phyloP scores from a whole-genome alignment of 441 rosid species.

The Aquilaria agallochum region DNA sequence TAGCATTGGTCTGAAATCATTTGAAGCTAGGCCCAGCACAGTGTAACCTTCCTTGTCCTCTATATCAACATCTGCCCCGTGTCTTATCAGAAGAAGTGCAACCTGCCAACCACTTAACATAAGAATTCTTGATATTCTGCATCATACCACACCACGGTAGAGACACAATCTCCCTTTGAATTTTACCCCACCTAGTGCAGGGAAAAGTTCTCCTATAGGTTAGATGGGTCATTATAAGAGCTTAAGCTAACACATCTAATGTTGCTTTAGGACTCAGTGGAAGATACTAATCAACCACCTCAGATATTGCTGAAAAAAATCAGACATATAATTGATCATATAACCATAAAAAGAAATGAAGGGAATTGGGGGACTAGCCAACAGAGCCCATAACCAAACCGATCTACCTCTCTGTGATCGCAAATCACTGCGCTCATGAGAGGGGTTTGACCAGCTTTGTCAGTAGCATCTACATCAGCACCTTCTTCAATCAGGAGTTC shows the following conservation, averaged over 20 bases:
- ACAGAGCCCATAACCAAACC: neutral
- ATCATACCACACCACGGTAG: too few relatives aligned
- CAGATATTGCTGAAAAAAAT: too few relatives aligned
- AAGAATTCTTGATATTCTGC: neutral
- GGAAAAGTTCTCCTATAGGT: neutral
- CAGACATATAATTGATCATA: too few relatives aligned
- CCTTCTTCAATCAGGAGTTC: constrained; percentile 88
- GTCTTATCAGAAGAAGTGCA: constrained; percentile 77
- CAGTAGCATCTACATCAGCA: constrained; percentile 74
- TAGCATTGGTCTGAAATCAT: constrained; percentile 54
- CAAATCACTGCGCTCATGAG: constrained; percentile 79
- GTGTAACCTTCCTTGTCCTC: constrained; percentile 96
- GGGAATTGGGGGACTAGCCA: neutral
- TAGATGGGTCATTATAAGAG: neutral
- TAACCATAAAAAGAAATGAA: too few relatives aligned
- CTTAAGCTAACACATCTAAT: neutral
- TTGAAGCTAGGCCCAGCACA: constrained; percentile 80
- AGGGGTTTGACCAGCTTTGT: constrained; percentile 82
- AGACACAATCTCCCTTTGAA: neutral
- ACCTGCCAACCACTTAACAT: constrained; percentile 41
- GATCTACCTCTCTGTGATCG: constrained; percentile 53
- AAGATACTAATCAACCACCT: too few relatives aligned
- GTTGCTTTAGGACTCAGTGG: too few relatives aligned
- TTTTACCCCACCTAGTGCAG: neutral
- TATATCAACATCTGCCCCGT: constrained; percentile 84